Base-by-base conservation (phyloP, 2,329 filamentous ascomycete genomes). In the Aspergillus phoenicis region DNA sequence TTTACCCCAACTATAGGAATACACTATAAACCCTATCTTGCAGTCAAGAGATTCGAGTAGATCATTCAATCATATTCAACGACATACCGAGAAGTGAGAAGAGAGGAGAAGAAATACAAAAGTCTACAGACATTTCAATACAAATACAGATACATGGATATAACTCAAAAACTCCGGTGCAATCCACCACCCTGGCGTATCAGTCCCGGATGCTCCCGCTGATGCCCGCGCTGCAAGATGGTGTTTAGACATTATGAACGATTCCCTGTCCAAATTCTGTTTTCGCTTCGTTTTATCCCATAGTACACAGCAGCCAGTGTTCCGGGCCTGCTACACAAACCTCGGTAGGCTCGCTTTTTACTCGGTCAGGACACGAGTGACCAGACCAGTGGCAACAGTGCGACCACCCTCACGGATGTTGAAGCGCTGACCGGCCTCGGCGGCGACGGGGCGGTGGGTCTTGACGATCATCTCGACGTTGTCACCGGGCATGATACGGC, bases 391-490 rank as follows among this genome's bases (percentile, higher is more conserved):
- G 70, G 91, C 91, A 61, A 95, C 90, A 62, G 91, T 95, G 71
- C 91, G 88, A 72, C 94, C 93, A 83, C 95, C 95, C 84, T 99
- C 95, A 81, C 95, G 91, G 76, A 99, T 88, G 85, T 98, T 99
- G 87, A 99, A 95, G 73, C 95, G 91, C 84, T 97, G 92, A 71
- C 95, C 94, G 65, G 87, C 82, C 83, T 99, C 95, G 66, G 97
- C 81, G 62, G 94, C 94, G 73, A 96, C 87, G 65, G 94, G 91
- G 80, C 90, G 84, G 80, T 92, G 87, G 75, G 97, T 88, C 72
- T 89, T 87, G 77, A 93, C 90, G 67, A 95, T 83, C 93, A 99
- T 97, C 85, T 99, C 95, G 69, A 97, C 88, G 81, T 99, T 99
- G 86, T 99, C 95, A 79, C 95, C 95, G 56, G 95, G 95, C 93